These are phyloP conservation scores for Dalechampia spathulata DNA, from an alignment of 441 rosid species.

Conservation along the genomic window DNA sequence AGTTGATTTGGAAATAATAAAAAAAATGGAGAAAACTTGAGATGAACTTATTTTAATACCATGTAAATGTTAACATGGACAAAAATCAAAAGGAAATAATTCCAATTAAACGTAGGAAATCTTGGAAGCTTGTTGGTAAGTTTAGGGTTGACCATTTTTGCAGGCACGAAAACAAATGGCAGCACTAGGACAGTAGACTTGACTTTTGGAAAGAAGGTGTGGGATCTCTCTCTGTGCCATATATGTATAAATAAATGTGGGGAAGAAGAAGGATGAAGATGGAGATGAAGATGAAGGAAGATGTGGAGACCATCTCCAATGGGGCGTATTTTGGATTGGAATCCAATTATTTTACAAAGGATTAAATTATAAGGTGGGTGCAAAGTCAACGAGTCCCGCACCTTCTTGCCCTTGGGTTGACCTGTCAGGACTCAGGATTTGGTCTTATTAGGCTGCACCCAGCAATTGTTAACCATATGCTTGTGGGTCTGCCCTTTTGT, in stretches of 20 bases:
- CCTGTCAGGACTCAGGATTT: conserved; percentile 31
- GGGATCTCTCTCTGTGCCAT: too few relatives aligned
- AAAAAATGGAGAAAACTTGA: too few relatives aligned
- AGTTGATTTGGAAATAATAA: too few relatives aligned
- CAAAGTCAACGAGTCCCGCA: conserved; percentile 31
- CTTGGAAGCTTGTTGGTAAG: too few relatives aligned
- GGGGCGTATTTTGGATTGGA: conserved; percentile 8
- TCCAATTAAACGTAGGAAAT: too few relatives aligned
- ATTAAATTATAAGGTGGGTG: conserved; percentile 7
- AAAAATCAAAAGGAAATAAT: too few relatives aligned
- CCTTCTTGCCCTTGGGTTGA: conserved; percentile 25
- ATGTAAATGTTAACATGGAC: too few relatives aligned
- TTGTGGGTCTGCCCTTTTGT: conserved; percentile 13
- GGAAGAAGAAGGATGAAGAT: too few relatives aligned
- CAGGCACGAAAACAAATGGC: too few relatives aligned
- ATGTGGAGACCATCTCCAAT: conserved; percentile 3
- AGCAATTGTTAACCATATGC: conserved; percentile 1
- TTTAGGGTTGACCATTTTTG: too few relatives aligned
- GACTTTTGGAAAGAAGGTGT: conserved; percentile 1
- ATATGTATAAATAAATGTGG: background rate
- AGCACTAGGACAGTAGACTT: too few relatives aligned
- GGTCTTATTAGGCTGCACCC: conserved; percentile 24
- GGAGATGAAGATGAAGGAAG: conserved; percentile 14
- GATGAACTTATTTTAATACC: too few relatives aligned
- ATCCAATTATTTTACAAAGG: background rate